Evolutionary conservation across 306 rosid species (phyloP), one percentile per base, ranked within the genome.

Genomic region (Gleditsia sinensis): DNA sequence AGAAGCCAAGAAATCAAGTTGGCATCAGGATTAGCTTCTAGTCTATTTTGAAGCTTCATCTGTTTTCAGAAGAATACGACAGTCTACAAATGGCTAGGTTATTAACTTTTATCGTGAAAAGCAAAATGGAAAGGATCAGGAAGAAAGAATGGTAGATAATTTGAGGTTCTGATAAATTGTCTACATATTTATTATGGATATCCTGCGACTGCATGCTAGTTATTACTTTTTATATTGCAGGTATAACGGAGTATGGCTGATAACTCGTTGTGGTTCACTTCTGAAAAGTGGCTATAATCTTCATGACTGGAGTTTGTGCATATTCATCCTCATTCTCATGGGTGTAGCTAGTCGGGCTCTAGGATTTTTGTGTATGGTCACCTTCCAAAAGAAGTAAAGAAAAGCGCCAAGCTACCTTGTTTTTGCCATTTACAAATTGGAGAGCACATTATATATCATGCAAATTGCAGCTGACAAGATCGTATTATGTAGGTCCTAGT

Each of bases 181-280:
- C 40, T n/a, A 9, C 30, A 24, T 17, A 57, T 36, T 63, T 24
- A 63, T 50, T 19, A 7, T 30, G 69, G 20, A 16, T 67, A 40
- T 20, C 37, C 2, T 21, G 8, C 5, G 23, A 11, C 5, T 63
- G 9, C 4, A 27, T 63, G n/a, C 51, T 56, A 65, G 4, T 17
- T 0, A 75, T 40, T 21, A 37, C 27, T 25, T 55, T n/a, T 6
- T 16, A 12, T 2, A 30, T 16, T 69, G 50, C 81, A 91, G 97
- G 88, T 87, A 91, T 49, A 58, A 76, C 53, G 97, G 97, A 61
- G 94, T 89, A 65, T 91, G 97, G 97, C 90, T 87, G 65, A 55
- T 91, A 78, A 87, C 92, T 74, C 83, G 97, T 4, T 89, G 97
- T 17, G 97, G 89, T 36, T 40, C 78, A 16, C 82, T 91, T 28